Conservation (phyloP, 192 early-diverging fungal species). For the Coemansia sp. region DNA sequence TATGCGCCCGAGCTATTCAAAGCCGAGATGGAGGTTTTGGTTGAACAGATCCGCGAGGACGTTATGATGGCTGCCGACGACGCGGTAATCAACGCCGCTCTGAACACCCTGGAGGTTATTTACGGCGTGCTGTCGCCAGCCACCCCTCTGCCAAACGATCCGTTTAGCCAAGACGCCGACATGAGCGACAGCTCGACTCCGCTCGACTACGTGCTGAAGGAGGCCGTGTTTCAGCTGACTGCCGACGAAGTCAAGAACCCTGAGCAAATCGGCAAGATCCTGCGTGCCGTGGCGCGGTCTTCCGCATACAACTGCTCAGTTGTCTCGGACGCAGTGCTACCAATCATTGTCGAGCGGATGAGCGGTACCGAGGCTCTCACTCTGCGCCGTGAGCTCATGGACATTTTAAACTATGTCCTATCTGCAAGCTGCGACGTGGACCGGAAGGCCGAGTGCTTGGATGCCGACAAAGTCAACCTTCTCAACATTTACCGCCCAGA, state of each 20-base stretch:
- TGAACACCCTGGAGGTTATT: slow-evolving; percentile 66
- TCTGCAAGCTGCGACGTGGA: slow-evolving; percentile 57
- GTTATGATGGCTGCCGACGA: slow-evolving; percentile 77
- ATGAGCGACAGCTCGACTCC: slow-evolving; percentile 25
- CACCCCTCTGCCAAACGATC: slow-evolving; percentile 5
- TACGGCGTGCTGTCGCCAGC: slow-evolving; percentile 53
- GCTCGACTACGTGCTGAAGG: slow-evolving; percentile 57
- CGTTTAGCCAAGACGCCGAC: slow-evolving; percentile 5
- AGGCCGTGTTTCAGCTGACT: slow-evolving; percentile 55
- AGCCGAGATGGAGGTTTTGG: slow-evolving; percentile 68
- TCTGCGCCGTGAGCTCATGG: slow-evolving; percentile 57
- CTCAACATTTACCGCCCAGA: slow-evolving; percentile 70
- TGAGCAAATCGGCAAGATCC: slow-evolving; percentile 62
- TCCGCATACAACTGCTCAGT: slow-evolving; percentile 51
- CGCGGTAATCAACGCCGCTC: slow-evolving; percentile 62
- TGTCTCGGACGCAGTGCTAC: slow-evolving; percentile 60
- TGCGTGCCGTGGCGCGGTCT: slow-evolving; percentile 58
- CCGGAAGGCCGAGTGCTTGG: slow-evolving; percentile 53
- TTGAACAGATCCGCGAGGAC: slow-evolving; percentile 60
- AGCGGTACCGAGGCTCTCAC: slow-evolving; percentile 53
- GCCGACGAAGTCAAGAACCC: slow-evolving; percentile 65
- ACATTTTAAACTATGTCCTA: slow-evolving; percentile 70
- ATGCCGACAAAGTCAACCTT: slow-evolving; percentile 72
- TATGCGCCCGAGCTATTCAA: slow-evolving; percentile 70
- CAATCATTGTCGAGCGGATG: slow-evolving; percentile 62